Conservation (phyloP, 2,329 filamentous ascomycete species). For the Polychaeton citri region DNA sequence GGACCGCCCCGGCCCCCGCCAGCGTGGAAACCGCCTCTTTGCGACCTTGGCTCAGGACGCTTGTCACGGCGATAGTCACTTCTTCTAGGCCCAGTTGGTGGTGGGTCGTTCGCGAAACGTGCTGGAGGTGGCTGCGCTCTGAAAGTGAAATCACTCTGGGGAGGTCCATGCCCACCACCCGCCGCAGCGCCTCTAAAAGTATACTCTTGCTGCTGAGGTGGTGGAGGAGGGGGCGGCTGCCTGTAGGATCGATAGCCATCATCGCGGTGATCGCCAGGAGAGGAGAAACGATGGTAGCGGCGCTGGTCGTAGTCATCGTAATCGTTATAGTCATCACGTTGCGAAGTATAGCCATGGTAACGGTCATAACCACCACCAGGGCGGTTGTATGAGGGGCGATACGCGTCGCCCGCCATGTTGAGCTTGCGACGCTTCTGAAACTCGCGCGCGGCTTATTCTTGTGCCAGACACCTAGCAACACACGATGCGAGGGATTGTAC, state of each 20-base stretch:
- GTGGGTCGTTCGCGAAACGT: conserved; percentile 5
- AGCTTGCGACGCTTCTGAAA: no score
- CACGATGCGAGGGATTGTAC: no score
- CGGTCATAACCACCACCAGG: not conserved
- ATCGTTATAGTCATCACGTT: not conserved
- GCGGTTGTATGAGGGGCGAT: not conserved
- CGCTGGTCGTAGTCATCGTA: not conserved
- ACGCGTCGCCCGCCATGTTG: not conserved
- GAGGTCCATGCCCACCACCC: conserved; percentile 1
- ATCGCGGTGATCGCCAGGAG: not conserved
- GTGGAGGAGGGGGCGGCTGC: not conserved
- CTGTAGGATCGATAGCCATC: not conserved
- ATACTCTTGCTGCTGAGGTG: conserved; percentile 4
- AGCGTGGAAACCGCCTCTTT: conserved; percentile 3
- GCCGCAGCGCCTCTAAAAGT: conserved; percentile 14
- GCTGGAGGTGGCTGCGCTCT: conserved; percentile 8
- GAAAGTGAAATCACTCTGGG: conserved; percentile 13
- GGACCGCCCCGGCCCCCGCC: conserved; percentile 6
- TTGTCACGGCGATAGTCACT: conserved; percentile 1
- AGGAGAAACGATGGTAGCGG: not conserved
- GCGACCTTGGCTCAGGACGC: conserved; percentile 1
- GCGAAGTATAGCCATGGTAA: not conserved
- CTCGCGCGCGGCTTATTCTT: no score
- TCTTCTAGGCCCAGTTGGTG: conserved; percentile 1
- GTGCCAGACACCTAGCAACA: no score